Evolutionary conservation across 169 alveolate species (phyloP), one percentile per base, ranked within the genome.

Genomic region (Theileria equi): DNA sequence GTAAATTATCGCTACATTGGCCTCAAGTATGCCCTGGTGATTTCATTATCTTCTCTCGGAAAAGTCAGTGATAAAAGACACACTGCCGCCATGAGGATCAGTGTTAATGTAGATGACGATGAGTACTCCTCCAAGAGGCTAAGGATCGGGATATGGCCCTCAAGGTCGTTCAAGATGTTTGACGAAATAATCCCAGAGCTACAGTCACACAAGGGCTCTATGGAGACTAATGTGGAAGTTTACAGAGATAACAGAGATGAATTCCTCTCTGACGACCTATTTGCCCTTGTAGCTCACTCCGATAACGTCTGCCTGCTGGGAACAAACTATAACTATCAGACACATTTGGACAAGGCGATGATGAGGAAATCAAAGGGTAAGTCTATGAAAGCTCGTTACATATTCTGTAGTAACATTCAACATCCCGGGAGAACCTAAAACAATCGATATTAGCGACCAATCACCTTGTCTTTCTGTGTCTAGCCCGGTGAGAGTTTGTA

Each of bases 291-390:
- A 45, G 55, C 57, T 19, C 4, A 36, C 28, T 65, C 36, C 35
- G 67, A 68, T 3, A 65, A 64, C 40, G 61, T 74, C 23, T 50
- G 67, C 26, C 23, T 40, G 1, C 31, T 74, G 6, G 35, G 59
- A n/a, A 44, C 84, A 8, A 74, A 74, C 53, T 74, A 52, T 48
- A 52, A 53, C 1, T 74, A 74, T 57, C 52, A 32, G 17, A 74
- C 84, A 11, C 84, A 74, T 32, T 48, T 65, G 23, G 32, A 40
- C 54, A 62, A 41, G 64, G 63, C 79, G 6, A 25, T 32, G 5
- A 41, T 28, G 23, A 44, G 38, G 13, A 38, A 28, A 3, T 41
- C 38, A 1, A 43, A 21, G 11, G 84, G 84, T 63, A 50, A 7
- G 52, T 5, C 53, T 3, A 7, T 44, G 53, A 5, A 52, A 38